These are phyloP conservation scores for Xylariaceae sp. DNA, from an alignment of 2,329 filamentous ascomycete genomes.

Conservation along the genomic window DNA sequence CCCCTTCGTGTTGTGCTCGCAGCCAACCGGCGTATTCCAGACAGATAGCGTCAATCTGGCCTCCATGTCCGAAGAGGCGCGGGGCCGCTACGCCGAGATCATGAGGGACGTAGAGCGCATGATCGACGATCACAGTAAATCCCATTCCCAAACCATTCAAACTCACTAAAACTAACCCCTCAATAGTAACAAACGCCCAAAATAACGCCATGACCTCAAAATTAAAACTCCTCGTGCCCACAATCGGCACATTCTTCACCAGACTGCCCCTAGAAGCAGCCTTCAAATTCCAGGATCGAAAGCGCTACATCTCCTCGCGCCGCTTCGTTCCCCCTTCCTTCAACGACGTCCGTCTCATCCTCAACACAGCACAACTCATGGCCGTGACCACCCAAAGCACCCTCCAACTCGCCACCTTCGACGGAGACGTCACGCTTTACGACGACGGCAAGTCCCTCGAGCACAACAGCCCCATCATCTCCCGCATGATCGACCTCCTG, in stretches of 20 bases:
- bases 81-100: slow-evolving; percentile 88
- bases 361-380: slow-evolving; percentile 94
- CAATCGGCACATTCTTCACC: slow-evolving; percentile 91
- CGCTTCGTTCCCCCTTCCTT: slow-evolving; percentile 95
- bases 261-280: slow-evolving; percentile 79
- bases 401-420: slow-evolving; percentile 86
- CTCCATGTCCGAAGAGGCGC: slow-evolving; percentile 73
- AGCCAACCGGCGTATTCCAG: slow-evolving; percentile 83
- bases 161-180: slow-evolving; percentile 9
- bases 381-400: slow-evolving; percentile 70
- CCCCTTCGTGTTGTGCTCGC: slow-evolving; percentile 92
- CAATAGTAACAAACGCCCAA: slow-evolving; percentile 59
- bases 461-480: slow-evolving; percentile 70
- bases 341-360: slow-evolving; percentile 87
- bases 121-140: slow-evolving; percentile 81
- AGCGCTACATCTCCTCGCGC: slow-evolving; percentile 80
- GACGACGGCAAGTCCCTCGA: slow-evolving; percentile 79
- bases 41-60: slow-evolving; percentile 58
- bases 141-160: slow-evolving; percentile 1
- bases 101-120: slow-evolving; percentile 89
- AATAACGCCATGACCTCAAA: slow-evolving; percentile 71
- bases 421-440: slow-evolving; percentile 95
- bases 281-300: slow-evolving; percentile 83
- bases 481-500: slow-evolving; percentile 63
- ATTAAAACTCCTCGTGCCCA: slow-evolving; percentile 84